A percentile compares a stretch with the other conserved stretches of the same genome.
Evolutionary conservation across 202 grass and related monocot species (phyloP).

Genomic region (Panicum hallii): DNA sequence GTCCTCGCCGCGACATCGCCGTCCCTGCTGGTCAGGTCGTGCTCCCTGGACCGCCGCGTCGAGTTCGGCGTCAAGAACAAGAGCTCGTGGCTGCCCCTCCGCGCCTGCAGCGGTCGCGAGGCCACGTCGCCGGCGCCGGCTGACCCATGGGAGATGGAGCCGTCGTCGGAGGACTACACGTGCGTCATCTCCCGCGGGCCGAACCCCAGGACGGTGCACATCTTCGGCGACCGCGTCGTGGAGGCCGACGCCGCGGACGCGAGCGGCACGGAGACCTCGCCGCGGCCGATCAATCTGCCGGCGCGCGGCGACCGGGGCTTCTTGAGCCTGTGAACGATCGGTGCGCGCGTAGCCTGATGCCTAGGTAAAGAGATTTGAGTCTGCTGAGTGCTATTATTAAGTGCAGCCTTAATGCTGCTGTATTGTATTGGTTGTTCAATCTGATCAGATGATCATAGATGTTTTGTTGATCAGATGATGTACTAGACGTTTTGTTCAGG

Average conservation of each 20-base stretch:
- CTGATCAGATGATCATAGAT: constrained; percentile 46
- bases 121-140: neutral
- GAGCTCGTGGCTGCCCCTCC: constrained; percentile 66
- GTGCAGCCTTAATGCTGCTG: constrained; percentile 16
- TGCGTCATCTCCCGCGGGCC: constrained; percentile 95
- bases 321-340: constrained; percentile 43
- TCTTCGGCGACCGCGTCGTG: constrained; percentile 81
- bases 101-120: constrained; percentile 31
- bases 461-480: constrained; percentile 46
- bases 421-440: constrained; percentile 37
- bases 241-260: constrained; percentile 40
- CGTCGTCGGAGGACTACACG: constrained; percentile 89
- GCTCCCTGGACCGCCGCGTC: constrained; percentile 68
- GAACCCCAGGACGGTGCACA: constrained; percentile 90
- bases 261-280: constrained; percentile 41
- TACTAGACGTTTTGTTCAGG: constrained; percentile 25
- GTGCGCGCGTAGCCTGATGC: constrained; percentile 14
- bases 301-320: constrained; percentile 32
- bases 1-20: constrained; percentile 55
- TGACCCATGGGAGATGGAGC: constrained; percentile 28
- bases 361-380: constrained; percentile 36
- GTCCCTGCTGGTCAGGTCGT: constrained; percentile 36
- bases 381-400: constrained; percentile 26
- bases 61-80: constrained; percentile 97
- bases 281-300: constrained; percentile 39